Conservation (phyloP, 2,329 filamentous ascomycete genomes). For the Echinosphaeria canescens region DNA sequence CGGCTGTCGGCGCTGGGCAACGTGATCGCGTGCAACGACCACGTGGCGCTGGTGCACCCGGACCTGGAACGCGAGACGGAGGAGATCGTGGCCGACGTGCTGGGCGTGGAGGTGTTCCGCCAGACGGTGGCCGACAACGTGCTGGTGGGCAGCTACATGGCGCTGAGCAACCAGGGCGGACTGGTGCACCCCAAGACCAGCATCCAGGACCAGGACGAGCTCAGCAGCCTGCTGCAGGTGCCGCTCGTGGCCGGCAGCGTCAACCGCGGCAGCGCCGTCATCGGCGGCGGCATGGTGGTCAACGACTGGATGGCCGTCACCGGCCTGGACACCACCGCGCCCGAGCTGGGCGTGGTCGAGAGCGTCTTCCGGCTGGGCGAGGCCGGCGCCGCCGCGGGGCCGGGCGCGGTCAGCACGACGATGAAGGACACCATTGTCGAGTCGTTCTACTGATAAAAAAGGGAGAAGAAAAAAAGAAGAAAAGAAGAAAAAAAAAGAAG, state of each 20-base stretch:
- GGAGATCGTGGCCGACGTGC: conserved; percentile 91
- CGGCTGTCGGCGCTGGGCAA: conserved; percentile 88
- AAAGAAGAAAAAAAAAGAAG: too few relatives aligned
- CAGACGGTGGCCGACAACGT: conserved; percentile 97
- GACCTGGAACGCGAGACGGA: conserved; percentile 96
- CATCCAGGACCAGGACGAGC: conserved; percentile 95
- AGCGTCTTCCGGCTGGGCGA: conserved; percentile 89
- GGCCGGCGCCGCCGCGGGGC: conserved; percentile 55
- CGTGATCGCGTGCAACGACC: conserved; percentile 91
- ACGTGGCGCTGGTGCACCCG: conserved; percentile 89
- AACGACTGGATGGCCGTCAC: conserved; percentile 97
- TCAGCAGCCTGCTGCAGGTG: conserved; percentile 82
- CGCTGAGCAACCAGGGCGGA: conserved; percentile 84
- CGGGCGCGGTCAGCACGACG: conserved; percentile 56
- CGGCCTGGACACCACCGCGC: conserved; percentile 87
- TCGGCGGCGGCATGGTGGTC: conserved; percentile 93
- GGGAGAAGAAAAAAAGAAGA: not conserved
- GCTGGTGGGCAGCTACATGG: conserved; percentile 91
- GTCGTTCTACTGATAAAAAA: conserved; percentile 64
- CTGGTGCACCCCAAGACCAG: conserved; percentile 94
- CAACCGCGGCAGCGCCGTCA: conserved; percentile 81
- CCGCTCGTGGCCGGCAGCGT: conserved; percentile 87
- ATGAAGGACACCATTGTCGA: conserved; percentile 99
- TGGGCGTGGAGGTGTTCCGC: conserved; percentile 74
- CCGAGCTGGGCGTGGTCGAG: conserved; percentile 90